Base-by-base conservation (phyloP, 202 grass and related monocot genomes). In the Zoysia matrella region DNA sequence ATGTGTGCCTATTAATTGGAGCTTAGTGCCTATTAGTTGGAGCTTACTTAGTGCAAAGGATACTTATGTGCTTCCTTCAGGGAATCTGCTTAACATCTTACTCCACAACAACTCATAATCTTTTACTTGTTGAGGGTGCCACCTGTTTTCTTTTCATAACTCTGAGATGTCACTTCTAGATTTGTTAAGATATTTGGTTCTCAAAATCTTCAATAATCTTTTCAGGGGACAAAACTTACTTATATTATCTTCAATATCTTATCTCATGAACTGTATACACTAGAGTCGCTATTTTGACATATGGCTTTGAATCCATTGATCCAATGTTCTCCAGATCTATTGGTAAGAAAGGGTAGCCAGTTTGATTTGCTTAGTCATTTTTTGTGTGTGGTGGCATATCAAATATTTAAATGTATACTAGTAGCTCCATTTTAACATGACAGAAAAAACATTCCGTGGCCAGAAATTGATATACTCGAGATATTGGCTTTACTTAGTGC, bases 161-260 rank as follows among this genome's bases (percentile, higher is more conserved):
- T 56, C 15, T 57, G 46, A 5, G 56, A 15, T 62, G 40, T 3
- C 12, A 53, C 2, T 53, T 16, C 84, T 61, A 52, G 47, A 69
- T 81, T 70, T 75, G 15, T 80, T 69, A 67, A 81, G 13, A 43
- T 6, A 46, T 54, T 52, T 30, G 65, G 39, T 40, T 55, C 9
- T 36, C 71, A 8, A 10, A 47, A 12, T 69, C 58, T 73, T 15
- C 18, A 55, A 36, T 5, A 15, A 49, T 30, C 11, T 15, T 62
- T 44, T 52, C 15, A 6, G 10, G 0, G 2, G 30, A 62, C 52
- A 63, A 41, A 11, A 47, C 47, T 52, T 46, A 11, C 0, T 1
- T 60, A 10, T 36, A 39, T n/a, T 45, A 48, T 50, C 48, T 86
- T 11, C 8, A 9, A 48, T 30, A 67, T 67, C 56, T 45, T 71